Evolutionary conservation across 2,329 filamentous ascomycete genomes (phyloP).

Genomic region (Helminthosporium solani): DNA sequence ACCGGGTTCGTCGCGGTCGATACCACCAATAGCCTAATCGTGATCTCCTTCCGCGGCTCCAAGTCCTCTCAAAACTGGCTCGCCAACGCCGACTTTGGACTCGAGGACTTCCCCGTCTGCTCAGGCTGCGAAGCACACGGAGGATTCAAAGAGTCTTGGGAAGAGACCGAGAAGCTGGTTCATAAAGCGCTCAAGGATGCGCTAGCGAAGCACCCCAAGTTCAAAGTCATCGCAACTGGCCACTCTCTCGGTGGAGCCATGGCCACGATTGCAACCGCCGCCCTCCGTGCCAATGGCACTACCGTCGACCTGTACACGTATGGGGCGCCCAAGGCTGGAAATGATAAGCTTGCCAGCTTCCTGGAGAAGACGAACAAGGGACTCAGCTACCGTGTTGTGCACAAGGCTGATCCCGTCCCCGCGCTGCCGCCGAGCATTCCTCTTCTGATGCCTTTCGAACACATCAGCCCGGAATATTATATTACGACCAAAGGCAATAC

Average conservation of each 20-base stretch:
- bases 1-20: constrained; percentile 52
- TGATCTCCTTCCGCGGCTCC: constrained; percentile 62
- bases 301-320: constrained; percentile 63
- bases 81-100: constrained; percentile 53
- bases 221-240: constrained; percentile 60
- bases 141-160: constrained; percentile 63
- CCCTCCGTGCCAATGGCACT: constrained; percentile 54
- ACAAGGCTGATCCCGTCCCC: constrained; percentile 67
- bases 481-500: constrained; percentile 29
- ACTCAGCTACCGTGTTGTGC: constrained; percentile 64
- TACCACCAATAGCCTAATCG: constrained; percentile 54
- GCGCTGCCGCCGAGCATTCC: constrained; percentile 59
- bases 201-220: constrained; percentile 51
- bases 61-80: constrained; percentile 62
- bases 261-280: constrained; percentile 59
- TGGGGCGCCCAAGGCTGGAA: constrained; percentile 66
- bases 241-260: constrained; percentile 70
- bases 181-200: constrained; percentile 50
- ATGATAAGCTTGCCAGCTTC: constrained; percentile 55
- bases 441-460: constrained; percentile 60
- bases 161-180: constrained; percentile 51
- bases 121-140: constrained; percentile 54
- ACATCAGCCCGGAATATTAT: constrained; percentile 61
- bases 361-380: constrained; percentile 55
- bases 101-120: constrained; percentile 45